Conservation (phyloP, 768 basidiomycete genomes). For the Serendipita sp. region DNA sequence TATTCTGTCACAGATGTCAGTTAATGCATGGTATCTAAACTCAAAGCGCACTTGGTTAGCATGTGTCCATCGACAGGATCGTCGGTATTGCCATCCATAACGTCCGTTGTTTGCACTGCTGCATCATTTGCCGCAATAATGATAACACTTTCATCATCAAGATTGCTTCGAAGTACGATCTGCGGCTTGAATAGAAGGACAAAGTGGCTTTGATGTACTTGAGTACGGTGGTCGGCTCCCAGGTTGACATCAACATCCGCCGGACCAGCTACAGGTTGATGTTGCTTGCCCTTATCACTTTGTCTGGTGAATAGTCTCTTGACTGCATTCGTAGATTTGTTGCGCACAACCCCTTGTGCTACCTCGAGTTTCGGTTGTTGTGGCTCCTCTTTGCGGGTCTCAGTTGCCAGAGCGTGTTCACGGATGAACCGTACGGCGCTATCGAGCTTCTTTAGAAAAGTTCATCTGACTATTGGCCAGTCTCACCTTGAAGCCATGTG, state of each 20-base stretch:
- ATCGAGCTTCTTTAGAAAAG: background rate
- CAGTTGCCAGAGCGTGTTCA: constrained; percentile 42
- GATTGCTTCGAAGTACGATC: constrained; percentile 55
- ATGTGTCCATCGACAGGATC: constrained; percentile 76
- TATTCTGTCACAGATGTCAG: constrained; percentile 31
- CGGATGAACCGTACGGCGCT: constrained; percentile 78
- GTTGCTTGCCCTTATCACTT: background rate
- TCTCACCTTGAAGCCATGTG: constrained; percentile 70
- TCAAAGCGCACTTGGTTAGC: constrained; percentile 50
- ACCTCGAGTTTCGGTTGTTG: background rate
- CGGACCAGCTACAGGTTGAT: background rate
- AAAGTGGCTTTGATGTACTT: constrained; percentile 43
- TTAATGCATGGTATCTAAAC: background rate
- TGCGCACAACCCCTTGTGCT: constrained; percentile 2
- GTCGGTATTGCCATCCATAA: constrained; percentile 67
- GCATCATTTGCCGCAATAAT: constrained; percentile 67
- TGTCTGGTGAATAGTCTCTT: background rate
- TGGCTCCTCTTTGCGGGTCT: constrained; percentile 6
- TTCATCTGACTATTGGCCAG: constrained; percentile 7
- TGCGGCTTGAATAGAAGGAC: constrained; percentile 86
- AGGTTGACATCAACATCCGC: background rate
- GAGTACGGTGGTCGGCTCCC: constrained; percentile 1
- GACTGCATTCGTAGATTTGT: background rate
- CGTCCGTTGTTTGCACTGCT: constrained; percentile 57
- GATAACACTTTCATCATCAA: constrained; percentile 38